Conservation (phyloP, 2,329 filamentous ascomycete species). For the Tolypocladium guangdongense region DNA sequence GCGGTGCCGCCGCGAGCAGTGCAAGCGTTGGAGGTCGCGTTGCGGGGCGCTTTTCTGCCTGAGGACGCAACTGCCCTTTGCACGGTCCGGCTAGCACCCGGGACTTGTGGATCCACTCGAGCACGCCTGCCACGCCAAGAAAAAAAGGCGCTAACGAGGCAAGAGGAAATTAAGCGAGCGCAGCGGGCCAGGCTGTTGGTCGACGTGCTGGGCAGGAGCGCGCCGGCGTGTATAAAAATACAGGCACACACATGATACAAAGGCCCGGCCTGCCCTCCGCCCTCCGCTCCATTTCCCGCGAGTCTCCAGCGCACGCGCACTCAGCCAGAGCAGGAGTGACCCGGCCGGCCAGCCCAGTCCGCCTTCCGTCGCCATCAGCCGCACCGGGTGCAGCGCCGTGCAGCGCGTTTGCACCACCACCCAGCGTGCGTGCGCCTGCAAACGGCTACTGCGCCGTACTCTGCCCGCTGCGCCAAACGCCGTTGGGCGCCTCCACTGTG, state of each 20-base stretch:
- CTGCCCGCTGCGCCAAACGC: background rate
- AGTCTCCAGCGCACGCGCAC: slow-evolving; percentile 4
- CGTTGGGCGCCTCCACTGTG: background rate
- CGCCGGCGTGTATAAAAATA: slow-evolving; percentile 33
- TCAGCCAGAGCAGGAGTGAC: slow-evolving; percentile 1
- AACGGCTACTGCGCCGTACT: background rate
- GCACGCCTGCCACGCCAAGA: background rate
- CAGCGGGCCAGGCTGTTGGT: slow-evolving; percentile 23
- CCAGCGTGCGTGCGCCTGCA: background rate
- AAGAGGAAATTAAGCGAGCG: slow-evolving; percentile 27
- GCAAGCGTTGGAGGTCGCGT: slow-evolving; percentile 10
- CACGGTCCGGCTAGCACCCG: background rate
- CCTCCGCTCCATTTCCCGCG: slow-evolving; percentile 29
- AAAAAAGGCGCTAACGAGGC: slow-evolving; percentile 18
- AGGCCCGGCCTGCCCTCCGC: slow-evolving; percentile 33
- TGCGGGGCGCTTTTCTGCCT: slow-evolving; percentile 14
- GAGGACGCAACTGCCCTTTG: background rate
- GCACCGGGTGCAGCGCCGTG: background rate
- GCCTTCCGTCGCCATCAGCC: background rate
- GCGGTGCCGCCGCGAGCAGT: slow-evolving; percentile 4
- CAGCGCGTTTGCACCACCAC: background rate
- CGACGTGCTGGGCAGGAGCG: slow-evolving; percentile 9
- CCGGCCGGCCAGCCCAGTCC: background rate
- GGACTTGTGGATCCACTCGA: background rate
- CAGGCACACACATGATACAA: slow-evolving; percentile 31